Conservation (phyloP, 306 rosid genomes). For the Comarum palustre region DNA sequence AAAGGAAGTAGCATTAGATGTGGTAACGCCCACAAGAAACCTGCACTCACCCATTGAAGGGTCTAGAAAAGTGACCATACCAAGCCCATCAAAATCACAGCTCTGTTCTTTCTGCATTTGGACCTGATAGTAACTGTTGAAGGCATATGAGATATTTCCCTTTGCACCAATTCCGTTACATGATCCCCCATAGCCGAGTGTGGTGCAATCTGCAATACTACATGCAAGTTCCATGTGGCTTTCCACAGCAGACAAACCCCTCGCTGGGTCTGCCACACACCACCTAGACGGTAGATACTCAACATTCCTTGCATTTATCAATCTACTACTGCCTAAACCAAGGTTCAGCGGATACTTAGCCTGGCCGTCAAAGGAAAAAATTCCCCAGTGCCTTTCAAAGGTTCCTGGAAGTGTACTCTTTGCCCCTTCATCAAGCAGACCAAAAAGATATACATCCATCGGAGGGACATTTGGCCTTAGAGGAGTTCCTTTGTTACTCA, state of each 20-base stretch:
- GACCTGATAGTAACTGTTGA: conserved; percentile 92
- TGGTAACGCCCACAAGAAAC: conserved; percentile 78
- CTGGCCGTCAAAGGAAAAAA: conserved; percentile 87
- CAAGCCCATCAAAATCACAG: conserved; percentile 88
- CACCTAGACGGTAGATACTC: conserved; percentile 86
- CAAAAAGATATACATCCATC: conserved; percentile 68
- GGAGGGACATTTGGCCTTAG: conserved; percentile 74
- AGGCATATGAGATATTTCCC: conserved; percentile 90
- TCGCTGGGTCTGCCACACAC: conserved; percentile 79
- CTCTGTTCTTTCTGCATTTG: conserved; percentile 71
- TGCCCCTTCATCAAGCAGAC: conserved; percentile 83
- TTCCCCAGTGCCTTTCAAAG: conserved; percentile 98
- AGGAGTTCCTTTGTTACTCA: conserved; percentile 76
- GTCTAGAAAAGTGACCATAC: conserved; percentile 70
- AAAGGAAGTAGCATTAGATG: conserved; percentile 34
- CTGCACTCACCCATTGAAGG: conserved; percentile 85
- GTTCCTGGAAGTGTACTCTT: conserved; percentile 81
- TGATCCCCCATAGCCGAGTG: conserved; percentile 83
- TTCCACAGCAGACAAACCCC: conserved; percentile 51
- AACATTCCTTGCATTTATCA: conserved; percentile 75
- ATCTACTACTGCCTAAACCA: conserved; percentile 56
- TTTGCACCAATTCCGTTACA: conserved; percentile 81
- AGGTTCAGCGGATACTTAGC: conserved; percentile 80
- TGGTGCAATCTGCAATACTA: conserved; percentile 87
- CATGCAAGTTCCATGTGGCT: conserved; percentile 79